Percentiles rank a stretch among this genome's conserved stretches.
Evolutionary conservation across 163 green algal species (phyloP).

Genomic region (Chlamydomonas reinhardtii): DNA sequence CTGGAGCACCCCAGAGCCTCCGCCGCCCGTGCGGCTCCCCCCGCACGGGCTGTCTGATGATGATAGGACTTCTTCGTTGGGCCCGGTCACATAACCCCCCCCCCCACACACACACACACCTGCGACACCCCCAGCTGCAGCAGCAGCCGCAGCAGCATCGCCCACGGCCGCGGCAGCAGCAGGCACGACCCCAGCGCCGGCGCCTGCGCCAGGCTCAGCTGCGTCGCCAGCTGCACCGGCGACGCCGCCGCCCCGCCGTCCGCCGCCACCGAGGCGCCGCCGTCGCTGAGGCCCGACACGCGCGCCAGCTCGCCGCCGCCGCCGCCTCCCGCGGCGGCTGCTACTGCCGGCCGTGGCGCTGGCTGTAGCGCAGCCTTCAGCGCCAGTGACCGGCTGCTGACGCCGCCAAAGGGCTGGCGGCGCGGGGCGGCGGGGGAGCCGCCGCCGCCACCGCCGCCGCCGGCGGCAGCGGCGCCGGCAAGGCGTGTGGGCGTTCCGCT

Average conservation of each 20-base stretch:
- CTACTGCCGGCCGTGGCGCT: neutral
- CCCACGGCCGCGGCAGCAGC: slow-evolving; percentile 77
- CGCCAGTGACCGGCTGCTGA: neutral
- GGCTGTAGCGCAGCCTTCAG: slow-evolving; percentile 21
- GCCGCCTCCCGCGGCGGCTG: no score
- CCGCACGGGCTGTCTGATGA: no score
- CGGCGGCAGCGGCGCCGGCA: neutral
- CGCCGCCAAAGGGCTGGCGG: neutral
- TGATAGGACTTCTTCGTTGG: no score
- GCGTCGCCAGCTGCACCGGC: neutral
- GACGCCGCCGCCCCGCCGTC: neutral
- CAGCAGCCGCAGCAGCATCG: slow-evolving; percentile 79
- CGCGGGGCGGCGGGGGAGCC: neutral
- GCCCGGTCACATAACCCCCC: no score
- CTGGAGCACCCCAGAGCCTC: no score
- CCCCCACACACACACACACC: no score
- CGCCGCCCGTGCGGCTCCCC: no score
- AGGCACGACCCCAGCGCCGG: slow-evolving; percentile 63
- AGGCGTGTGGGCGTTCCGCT: no score
- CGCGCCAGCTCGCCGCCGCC: no score
- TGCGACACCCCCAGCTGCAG: slow-evolving; percentile 73
- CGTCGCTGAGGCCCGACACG: neutral
- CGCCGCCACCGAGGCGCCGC: neutral
- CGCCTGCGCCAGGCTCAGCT: slow-evolving; percentile 49
- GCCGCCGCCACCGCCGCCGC: neutral